These are phyloP conservation scores for Botrytis galanthina DNA, from an alignment of 2,329 filamentous ascomycete species.

Conservation along the genomic window DNA sequence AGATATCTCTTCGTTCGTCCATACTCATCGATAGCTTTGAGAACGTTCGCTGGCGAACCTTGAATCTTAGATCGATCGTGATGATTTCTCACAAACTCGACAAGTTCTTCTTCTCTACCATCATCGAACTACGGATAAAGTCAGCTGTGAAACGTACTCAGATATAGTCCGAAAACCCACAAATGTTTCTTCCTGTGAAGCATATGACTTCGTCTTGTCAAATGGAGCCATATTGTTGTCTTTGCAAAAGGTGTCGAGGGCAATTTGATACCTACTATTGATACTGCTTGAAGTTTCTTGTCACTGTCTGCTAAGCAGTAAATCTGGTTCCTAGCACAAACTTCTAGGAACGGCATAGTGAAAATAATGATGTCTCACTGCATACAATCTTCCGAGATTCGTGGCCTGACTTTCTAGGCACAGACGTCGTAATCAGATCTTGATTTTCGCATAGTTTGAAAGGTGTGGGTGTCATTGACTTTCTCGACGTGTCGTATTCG, in stretches of 20 bases:
- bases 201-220: slow-evolving; percentile 31
- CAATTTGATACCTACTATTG: neutral
- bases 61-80: slow-evolving; percentile 61
- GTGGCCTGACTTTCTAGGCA: slow-evolving; percentile 2
- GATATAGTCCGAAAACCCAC: slow-evolving; percentile 22
- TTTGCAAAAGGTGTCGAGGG: neutral
- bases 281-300: neutral
- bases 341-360: neutral
- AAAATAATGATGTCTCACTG: neutral
- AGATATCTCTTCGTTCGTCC: slow-evolving; percentile 64
- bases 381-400: neutral
- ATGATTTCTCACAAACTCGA: slow-evolving; percentile 65
- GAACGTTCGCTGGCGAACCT: slow-evolving; percentile 60
- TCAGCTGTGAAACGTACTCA: neutral
- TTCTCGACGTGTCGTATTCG: slow-evolving; percentile 14
- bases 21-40: slow-evolving; percentile 70
- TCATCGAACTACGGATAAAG: slow-evolving; percentile 54
- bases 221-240: slow-evolving; percentile 27
- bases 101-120: slow-evolving; percentile 70
- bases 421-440: neutral
- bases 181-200: slow-evolving; percentile 31
- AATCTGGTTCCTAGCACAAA: neutral
- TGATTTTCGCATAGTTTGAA: slow-evolving; percentile 7
- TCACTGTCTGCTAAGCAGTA: neutral
- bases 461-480: slow-evolving; percentile 5